A percentile compares a stretch with the other conserved stretches of the same genome.
phyloP scores from a whole-genome alignment of 1,284 basidiomycete genomes.

The Papiliotrema terrestris region DNA sequence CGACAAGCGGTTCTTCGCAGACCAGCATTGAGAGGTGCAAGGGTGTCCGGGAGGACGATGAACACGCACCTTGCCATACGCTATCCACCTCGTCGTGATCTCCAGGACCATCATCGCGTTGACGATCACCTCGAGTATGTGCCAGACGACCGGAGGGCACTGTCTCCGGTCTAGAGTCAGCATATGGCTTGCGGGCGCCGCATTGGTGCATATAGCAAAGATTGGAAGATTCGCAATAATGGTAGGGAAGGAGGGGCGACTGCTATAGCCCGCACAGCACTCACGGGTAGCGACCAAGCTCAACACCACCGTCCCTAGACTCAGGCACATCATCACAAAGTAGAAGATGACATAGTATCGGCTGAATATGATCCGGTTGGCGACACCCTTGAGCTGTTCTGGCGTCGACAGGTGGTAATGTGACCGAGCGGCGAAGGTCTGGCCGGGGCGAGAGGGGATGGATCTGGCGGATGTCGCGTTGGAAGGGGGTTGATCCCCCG shows the following conservation, averaged over 20 bases:
- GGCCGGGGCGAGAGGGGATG: not conserved
- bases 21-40: not conserved
- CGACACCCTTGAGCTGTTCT: slow-evolving; percentile 47
- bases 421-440: slow-evolving; percentile 18
- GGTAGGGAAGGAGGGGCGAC: too few species aligned
- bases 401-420: slow-evolving; percentile 42
- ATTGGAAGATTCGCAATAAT: too few species aligned
- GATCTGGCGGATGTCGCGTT: not conserved
- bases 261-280: too few species aligned
- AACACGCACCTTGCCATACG: slow-evolving; percentile 76
- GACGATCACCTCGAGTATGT: slow-evolving; percentile 83
- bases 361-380: slow-evolving; percentile 48
- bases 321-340: slow-evolving; percentile 81
- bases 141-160: slow-evolving; percentile 62
- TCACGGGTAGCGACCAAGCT: slow-evolving; percentile 58
- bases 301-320: slow-evolving; percentile 84
- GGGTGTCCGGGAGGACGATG: not conserved
- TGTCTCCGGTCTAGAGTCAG: slow-evolving; percentile 21
- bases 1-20: not conserved
- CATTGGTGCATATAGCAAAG: too few species aligned
- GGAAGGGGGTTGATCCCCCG: not conserved
- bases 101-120: slow-evolving; percentile 90
- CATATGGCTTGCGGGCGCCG: too few species aligned
- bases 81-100: slow-evolving; percentile 80
- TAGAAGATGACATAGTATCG: slow-evolving; percentile 62